Evolutionary conservation across 306 rosid species (phyloP).

Genomic region (Dalbergia oliveri): DNA sequence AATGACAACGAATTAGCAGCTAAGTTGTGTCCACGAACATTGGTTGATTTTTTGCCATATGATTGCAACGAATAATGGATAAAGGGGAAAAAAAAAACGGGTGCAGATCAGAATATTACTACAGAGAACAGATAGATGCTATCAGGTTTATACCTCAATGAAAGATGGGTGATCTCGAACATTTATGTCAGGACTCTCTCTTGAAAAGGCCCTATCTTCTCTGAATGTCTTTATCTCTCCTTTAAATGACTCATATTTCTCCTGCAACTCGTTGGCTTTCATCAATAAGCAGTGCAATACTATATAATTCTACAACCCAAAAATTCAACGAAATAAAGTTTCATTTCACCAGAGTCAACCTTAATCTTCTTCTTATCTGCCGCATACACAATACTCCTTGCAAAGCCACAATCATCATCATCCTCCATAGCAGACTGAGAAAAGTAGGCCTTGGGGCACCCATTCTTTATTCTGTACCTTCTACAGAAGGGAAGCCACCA

Average conservation of each 20-base stretch:
- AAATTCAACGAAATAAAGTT: background rate
- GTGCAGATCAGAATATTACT: background rate
- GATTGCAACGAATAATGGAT: too few species aligned
- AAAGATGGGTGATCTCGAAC: slow-evolving; percentile 54
- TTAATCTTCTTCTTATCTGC: slow-evolving; percentile 51
- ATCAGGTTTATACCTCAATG: slow-evolving; percentile 55
- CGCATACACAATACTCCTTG: slow-evolving; percentile 42
- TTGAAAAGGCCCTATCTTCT: slow-evolving; percentile 9
- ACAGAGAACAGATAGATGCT: background rate
- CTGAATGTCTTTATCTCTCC: slow-evolving; percentile 45
- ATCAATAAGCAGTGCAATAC: background rate
- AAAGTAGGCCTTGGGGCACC: slow-evolving; percentile 74
- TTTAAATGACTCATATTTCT: slow-evolving; percentile 56
- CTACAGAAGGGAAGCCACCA: slow-evolving; percentile 78
- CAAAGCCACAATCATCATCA: slow-evolving; percentile 34
- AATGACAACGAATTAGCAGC: background rate
- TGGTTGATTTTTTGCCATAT: slow-evolving; percentile 8
- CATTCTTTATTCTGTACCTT: slow-evolving; percentile 50
- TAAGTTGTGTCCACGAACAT: background rate
- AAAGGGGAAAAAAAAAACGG: too few species aligned
- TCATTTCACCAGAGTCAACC: slow-evolving; percentile 38
- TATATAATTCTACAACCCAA: background rate
- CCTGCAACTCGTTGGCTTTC: slow-evolving; percentile 50
- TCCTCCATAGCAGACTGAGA: slow-evolving; percentile 40
- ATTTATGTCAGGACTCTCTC: slow-evolving; percentile 17